Evolutionary conservation across 192 early-diverging fungal genomes (phyloP).

Genomic region (Coemansia sp.): DNA sequence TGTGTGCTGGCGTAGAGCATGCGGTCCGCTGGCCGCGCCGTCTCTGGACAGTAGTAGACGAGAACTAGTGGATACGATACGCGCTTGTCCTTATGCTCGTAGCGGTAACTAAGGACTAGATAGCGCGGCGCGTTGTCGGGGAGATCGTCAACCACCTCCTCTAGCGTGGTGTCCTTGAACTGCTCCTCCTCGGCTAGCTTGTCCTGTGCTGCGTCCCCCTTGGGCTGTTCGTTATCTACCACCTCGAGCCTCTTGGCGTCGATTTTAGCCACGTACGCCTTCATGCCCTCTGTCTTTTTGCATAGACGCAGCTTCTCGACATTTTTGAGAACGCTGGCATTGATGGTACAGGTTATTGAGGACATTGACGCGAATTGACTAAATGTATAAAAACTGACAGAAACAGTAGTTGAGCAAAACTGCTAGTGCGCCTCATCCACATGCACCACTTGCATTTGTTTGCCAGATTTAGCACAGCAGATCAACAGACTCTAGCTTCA

Average conservation of each 20-base stretch:
- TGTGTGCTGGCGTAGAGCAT: slow-evolving; percentile 66
- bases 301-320: slow-evolving; percentile 33
- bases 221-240: slow-evolving; percentile 25
- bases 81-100: slow-evolving; percentile 59
- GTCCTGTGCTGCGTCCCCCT: slow-evolving; percentile 16
- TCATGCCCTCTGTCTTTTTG: slow-evolving; percentile 17
- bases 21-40: slow-evolving; percentile 20
- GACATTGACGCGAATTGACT: slow-evolving; percentile 1
- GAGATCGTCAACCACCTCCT: slow-evolving; percentile 64
- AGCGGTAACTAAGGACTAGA: slow-evolving; percentile 28
- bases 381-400: neutral
- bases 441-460: neutral
- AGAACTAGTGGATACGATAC: slow-evolving; percentile 76
- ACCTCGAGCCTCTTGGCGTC: slow-evolving; percentile 55
- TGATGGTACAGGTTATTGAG: slow-evolving; percentile 33
- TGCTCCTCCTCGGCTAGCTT: slow-evolving; percentile 17
- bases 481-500: neutral
- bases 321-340: slow-evolving; percentile 12
- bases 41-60: slow-evolving; percentile 68
- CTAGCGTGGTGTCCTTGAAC: slow-evolving; percentile 51
- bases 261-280: slow-evolving; percentile 56
- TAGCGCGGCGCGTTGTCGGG: slow-evolving; percentile 72
- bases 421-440: neutral
- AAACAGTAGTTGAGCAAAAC: neutral
- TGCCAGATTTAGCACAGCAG: neutral